Percentiles rank a stretch among this genome's conserved stretches.
These are phyloP conservation scores for Calonectria multiphialidica DNA, from an alignment of 2,329 filamentous ascomycete species.

Conservation along the genomic window DNA sequence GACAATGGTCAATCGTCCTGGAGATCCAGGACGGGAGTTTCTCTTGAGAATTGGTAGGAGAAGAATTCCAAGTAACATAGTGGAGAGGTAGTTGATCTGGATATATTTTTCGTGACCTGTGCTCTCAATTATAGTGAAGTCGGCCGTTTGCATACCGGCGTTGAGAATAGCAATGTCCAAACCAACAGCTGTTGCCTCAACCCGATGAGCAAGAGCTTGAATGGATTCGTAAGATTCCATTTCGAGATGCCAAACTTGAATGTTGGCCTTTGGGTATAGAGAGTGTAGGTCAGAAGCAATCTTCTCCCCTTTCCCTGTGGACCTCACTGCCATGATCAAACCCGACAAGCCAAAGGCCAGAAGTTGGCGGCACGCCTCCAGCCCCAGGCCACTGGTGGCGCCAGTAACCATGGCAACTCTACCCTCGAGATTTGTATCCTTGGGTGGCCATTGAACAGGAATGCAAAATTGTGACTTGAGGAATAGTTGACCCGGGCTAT, in stretches of 20 bases:
- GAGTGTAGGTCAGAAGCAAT: not conserved
- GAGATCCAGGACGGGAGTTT: not conserved
- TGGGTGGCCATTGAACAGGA: not conserved
- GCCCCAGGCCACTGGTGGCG: constrained; percentile 13
- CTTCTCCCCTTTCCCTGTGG: constrained; percentile 3
- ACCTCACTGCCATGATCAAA: constrained; percentile 19
- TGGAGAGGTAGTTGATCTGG: constrained; percentile 56
- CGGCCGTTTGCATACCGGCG: not conserved
- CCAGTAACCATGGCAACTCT: constrained; percentile 20
- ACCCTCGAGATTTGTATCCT: not conserved
- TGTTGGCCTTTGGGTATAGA: not conserved
- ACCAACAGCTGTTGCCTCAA: not conserved
- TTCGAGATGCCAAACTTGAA: constrained; percentile 17
- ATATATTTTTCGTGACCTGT: constrained; percentile 55
- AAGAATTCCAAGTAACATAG: constrained; percentile 46
- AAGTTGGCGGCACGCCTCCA: constrained; percentile 15
- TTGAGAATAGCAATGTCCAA: constrained; percentile 14
- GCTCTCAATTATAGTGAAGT: constrained; percentile 28
- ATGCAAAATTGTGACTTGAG: constrained; percentile 12
- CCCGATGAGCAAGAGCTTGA: not conserved
- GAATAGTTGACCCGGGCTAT: constrained; percentile 2
- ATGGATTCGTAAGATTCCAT: constrained; percentile 24
- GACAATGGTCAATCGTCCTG: constrained; percentile 22
- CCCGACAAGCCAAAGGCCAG: constrained; percentile 12
- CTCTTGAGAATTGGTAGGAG: constrained; percentile 24